Percentiles rank a stretch among this genome's conserved stretches.
Evolutionary conservation across 2,329 filamentous ascomycete genomes (phyloP).

Genomic region (Epichloe scottii): DNA sequence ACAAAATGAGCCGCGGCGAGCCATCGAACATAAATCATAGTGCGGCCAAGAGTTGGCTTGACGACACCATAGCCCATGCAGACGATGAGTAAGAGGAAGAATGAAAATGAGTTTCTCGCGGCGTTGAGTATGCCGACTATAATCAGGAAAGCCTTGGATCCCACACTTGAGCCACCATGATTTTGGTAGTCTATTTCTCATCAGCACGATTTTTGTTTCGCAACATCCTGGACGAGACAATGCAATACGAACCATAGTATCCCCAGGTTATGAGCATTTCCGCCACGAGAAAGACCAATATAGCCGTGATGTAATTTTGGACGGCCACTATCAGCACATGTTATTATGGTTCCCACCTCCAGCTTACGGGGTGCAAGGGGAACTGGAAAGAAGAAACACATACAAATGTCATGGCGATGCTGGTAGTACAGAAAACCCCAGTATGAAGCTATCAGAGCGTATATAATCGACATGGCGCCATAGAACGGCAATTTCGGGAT

Average conservation of each 20-base stretch:
- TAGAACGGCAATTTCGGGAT: slow-evolving; percentile 98
- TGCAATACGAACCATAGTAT: slow-evolving; percentile 61
- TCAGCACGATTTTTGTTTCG: slow-evolving; percentile 19
- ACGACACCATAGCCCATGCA: slow-evolving; percentile 99
- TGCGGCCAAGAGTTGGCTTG: slow-evolving; percentile 79
- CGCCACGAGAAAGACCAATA: slow-evolving; percentile 82
- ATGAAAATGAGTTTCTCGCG: slow-evolving; percentile 91
- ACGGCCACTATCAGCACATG: slow-evolving; percentile 54
- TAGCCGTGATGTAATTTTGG: slow-evolving; percentile 98
- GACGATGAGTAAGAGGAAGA: slow-evolving; percentile 93
- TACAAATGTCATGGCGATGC: slow-evolving; percentile 80
- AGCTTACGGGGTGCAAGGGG: not conserved
- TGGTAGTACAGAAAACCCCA: slow-evolving; percentile 96
- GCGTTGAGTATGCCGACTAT: slow-evolving; percentile 90
- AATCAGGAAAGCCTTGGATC: slow-evolving; percentile 76
- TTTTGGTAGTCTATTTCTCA: slow-evolving; percentile 68
- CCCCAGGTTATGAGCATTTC: slow-evolving; percentile 99
- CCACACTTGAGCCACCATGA: slow-evolving; percentile 68
- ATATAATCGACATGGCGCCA: slow-evolving; percentile 84
- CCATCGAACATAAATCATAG: slow-evolving; percentile 88
- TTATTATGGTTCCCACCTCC: slow-evolving; percentile 6
- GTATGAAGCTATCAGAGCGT: slow-evolving; percentile 69
- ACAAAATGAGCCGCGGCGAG: slow-evolving; percentile 87
- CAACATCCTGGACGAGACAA: not conserved
- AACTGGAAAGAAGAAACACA: slow-evolving; percentile 18